These are phyloP conservation scores for Xylariaceae sp. DNA, from an alignment of 2,329 filamentous ascomycete species.

Conservation along the genomic window DNA sequence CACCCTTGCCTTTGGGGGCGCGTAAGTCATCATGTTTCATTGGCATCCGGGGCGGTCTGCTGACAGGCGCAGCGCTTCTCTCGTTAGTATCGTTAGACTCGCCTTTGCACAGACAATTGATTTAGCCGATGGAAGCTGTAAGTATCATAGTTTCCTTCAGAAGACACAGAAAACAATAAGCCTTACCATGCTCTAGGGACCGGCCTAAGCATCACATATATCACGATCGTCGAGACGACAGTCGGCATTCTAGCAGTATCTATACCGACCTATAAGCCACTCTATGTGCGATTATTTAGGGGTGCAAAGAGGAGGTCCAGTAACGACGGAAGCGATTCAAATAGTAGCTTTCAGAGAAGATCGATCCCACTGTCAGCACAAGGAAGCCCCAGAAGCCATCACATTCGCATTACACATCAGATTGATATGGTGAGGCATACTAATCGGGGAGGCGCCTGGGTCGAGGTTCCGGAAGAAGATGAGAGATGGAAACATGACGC, in stretches of 20 bases:
- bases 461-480: constrained; percentile 13
- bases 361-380: constrained; percentile 8
- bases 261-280: constrained; percentile 11
- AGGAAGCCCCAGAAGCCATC: constrained; percentile 1
- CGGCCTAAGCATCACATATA: no score
- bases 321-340: constrained; percentile 4
- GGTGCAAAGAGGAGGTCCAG: not conserved
- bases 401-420: constrained; percentile 15
- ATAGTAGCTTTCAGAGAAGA: constrained; percentile 2
- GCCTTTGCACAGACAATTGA: constrained; percentile 7
- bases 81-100: constrained; percentile 10
- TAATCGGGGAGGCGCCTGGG: constrained; percentile 13
- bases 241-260: constrained; percentile 12
- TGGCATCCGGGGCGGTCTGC: not conserved
- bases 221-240: constrained; percentile 5
- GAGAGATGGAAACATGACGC: not conserved
- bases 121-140: constrained; percentile 3
- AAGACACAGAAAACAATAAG: no score
- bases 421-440: constrained; percentile 14
- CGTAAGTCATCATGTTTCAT: constrained; percentile 2
- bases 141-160: no score
- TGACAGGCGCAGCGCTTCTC: constrained; percentile 4
- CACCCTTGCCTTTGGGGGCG: constrained; percentile 3
- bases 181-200: no score
- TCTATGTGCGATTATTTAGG: constrained; percentile 3